Evolutionary conservation across 2,329 filamentous ascomycete genomes (phyloP).

Genomic region (Byssothecium circinans): DNA sequence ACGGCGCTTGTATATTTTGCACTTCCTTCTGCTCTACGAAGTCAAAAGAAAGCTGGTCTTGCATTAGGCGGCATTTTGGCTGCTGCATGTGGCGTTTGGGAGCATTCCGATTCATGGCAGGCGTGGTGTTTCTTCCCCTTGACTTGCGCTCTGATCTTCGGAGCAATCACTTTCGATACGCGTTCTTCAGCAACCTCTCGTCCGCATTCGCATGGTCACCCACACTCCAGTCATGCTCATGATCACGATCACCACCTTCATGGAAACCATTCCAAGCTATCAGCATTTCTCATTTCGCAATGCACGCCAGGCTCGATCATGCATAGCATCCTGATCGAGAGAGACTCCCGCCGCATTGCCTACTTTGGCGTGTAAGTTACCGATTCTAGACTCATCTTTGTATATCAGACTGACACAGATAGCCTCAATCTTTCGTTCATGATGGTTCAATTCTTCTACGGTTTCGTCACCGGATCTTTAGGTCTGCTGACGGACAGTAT

Average conservation of each 20-base stretch:
- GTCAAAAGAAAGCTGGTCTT: conserved; percentile 37
- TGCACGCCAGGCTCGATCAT: conserved; percentile 74
- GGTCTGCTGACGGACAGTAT: conserved; percentile 97
- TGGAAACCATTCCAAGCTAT: conserved; percentile 66
- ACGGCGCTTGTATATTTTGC: conserved; percentile 48
- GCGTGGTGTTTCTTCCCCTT: conserved; percentile 19
- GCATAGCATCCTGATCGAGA: conserved; percentile 83
- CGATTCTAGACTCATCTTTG: neutral
- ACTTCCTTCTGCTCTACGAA: conserved; percentile 46
- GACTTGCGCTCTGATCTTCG: conserved; percentile 37
- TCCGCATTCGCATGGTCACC: conserved; percentile 36
- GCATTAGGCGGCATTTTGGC: conserved; percentile 32
- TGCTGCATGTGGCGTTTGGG: conserved; percentile 26
- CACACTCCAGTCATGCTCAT: conserved; percentile 35
- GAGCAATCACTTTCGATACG: conserved; percentile 47
- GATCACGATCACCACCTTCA: conserved; percentile 41
- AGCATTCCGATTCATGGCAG: conserved; percentile 18
- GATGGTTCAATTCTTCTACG: conserved; percentile 91
- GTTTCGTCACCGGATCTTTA: conserved; percentile 87
- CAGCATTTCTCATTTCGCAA: conserved; percentile 69
- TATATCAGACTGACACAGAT: conserved; percentile 1
- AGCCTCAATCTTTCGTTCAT: conserved; percentile 95
- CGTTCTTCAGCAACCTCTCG: conserved; percentile 21
- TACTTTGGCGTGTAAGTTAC: conserved; percentile 87
- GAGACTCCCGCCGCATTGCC: conserved; percentile 91